Percentiles rank a stretch among this genome's conserved stretches.
Conservation (phyloP, 1,139 yeast species). For the Sugiyamaella japonica region DNA sequence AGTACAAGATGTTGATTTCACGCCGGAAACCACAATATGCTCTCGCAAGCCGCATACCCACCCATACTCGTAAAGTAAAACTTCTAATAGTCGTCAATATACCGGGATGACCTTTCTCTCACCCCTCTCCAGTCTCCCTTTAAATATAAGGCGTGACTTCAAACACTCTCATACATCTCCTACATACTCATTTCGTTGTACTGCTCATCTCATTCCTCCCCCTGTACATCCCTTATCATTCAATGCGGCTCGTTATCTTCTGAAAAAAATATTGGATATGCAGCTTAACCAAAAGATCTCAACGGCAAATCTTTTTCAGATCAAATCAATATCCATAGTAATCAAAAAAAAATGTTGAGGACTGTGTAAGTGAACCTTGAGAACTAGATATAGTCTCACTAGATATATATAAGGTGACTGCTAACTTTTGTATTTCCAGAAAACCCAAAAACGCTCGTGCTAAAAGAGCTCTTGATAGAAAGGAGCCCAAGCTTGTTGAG, state of each 20-base stretch:
- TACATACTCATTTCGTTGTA: too few relatives aligned
- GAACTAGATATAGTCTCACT: background rate
- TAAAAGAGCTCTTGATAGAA: constrained; percentile 88
- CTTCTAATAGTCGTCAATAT: too few relatives aligned
- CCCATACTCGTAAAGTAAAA: too few relatives aligned
- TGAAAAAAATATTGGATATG: constrained; percentile 8
- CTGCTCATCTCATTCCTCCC: background rate
- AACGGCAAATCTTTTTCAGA: background rate
- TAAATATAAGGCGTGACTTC: too few relatives aligned
- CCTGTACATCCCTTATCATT: background rate
- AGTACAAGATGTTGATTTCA: too few relatives aligned
- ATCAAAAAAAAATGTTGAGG: constrained; percentile 20
- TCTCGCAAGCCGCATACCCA: too few relatives aligned
- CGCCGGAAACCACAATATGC: too few relatives aligned
- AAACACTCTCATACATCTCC: too few relatives aligned
- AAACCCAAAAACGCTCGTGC: constrained; percentile 95
- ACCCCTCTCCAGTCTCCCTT: too few relatives aligned
- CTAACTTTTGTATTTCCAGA: constrained; percentile 26
- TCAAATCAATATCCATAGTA: background rate
- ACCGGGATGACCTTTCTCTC: too few relatives aligned
- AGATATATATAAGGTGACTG: background rate
- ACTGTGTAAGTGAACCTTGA: constrained; percentile 23
- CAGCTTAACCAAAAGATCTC: background rate
- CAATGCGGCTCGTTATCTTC: constrained; percentile 12
- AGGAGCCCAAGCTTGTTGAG: constrained; percentile 85